Evolutionary conservation across 257 asterid genomes (phyloP), one percentile per base, ranked within the genome.

Genomic region (Solanum peruvianum): DNA sequence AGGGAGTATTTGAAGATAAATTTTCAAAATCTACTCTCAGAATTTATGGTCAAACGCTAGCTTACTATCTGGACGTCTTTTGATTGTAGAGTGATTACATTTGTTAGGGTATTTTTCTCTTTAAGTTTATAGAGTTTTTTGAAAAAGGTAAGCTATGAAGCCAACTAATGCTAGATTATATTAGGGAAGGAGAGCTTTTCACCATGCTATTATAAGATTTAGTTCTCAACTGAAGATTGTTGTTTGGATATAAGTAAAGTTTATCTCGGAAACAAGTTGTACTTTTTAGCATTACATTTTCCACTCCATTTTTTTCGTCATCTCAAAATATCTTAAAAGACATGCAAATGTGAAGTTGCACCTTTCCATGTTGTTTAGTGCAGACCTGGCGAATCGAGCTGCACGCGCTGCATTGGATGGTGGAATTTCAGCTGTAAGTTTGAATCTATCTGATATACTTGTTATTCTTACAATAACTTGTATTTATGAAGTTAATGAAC

Each of bases 361-460:
- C 21, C 31, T 44, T 81, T 66, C 81, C 45, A 72, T 41, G 42
- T 75, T 37, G 87, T 93, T 87, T 89, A 95, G 98, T 92, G 95
- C 96, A 90, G 95, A 94, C 89, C 87, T 90, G 88, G 98, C 98
- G 16, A 35, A 91, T 86, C 95, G 92, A 88, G 98, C 97, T 90
- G 98, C 98, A 27, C 93, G 92, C 18, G 98, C 97, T 35, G 98
- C 98, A 49, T 67, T 95, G 41, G 86, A 78, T 52, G 98, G 91
- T 62, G 98, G 98, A 85, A 89, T 95, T 78, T 86, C 93, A 25
- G 97, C 91, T 87, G 98, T 95, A 90, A 90, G 98, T 91, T 85
- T 60, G n/a, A 47, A 29, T 58, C 23, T 23, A 23, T 23, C 69
- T 4, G 31, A 62, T 62, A 62, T 62, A 62, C n/a, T n/a, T n/a